phyloP scores from a whole-genome alignment of 257 asterid species.

The Lycium ferocissimum region DNA sequence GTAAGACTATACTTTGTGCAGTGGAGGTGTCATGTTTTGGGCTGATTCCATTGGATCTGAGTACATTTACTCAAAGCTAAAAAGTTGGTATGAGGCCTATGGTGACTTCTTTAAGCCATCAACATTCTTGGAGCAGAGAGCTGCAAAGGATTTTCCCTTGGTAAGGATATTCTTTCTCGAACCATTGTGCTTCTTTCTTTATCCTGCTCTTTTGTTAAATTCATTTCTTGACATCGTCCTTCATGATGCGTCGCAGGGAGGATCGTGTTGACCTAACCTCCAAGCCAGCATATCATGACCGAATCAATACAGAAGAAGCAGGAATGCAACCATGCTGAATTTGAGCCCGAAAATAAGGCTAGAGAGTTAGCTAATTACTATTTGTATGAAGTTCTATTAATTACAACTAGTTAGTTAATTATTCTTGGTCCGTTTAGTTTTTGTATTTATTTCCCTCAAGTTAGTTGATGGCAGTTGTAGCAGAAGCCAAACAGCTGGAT shows the following conservation, averaged over 20 bases:
- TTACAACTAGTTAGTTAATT: background rate
- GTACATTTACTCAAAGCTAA: conserved; percentile 22
- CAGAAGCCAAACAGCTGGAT: too few relatives aligned
- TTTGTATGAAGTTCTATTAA: too few relatives aligned
- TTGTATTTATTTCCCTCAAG: background rate
- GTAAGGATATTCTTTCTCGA: background rate
- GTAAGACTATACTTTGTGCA: background rate
- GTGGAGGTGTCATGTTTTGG: conserved; percentile 31
- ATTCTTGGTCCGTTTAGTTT: background rate
- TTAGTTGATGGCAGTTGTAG: too few relatives aligned
- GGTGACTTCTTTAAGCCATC: conserved; percentile 29
- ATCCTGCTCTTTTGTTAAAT: background rate
- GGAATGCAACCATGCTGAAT: background rate
- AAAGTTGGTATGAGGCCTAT: conserved; percentile 25
- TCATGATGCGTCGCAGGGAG: conserved; percentile 24
- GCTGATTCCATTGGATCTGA: conserved; percentile 24
- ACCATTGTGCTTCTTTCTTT: background rate
- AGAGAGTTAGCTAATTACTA: too few relatives aligned
- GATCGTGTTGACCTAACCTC: background rate
- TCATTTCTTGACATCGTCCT: background rate
- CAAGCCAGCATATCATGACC: background rate
- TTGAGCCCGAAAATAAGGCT: background rate
- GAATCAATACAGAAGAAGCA: background rate
- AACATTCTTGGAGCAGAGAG: conserved; percentile 25
- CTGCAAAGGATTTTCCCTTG: conserved; percentile 8